A percentile compares a stretch with the other conserved stretches of the same genome.
These are phyloP conservation scores for Flaveria brownii DNA, from an alignment of 129 eudicot genomes.

Conservation along the genomic window DNA sequence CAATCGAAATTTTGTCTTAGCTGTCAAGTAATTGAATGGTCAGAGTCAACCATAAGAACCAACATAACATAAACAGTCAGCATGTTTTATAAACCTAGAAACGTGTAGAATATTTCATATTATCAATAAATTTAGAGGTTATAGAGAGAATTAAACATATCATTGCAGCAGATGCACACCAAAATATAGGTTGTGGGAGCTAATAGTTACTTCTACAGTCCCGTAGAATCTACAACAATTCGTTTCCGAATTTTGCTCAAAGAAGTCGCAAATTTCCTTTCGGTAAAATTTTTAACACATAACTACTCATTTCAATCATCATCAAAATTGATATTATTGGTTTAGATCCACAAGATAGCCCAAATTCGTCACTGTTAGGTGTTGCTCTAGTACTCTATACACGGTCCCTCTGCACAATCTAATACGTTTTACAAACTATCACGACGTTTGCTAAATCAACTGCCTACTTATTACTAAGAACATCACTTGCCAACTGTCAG, in stretches of 20 bases:
- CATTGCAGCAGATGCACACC: conserved; percentile 11
- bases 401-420: neutral
- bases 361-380: neutral
- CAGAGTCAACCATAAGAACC: conserved; percentile 39
- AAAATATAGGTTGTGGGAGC: neutral
- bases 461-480: neutral
- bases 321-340: neutral
- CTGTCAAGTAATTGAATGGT: conserved; percentile 29
- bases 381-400: conserved; percentile 18
- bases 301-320: conserved; percentile 2
- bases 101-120: conserved; percentile 9
- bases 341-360: conserved; percentile 14
- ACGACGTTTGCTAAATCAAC: neutral
- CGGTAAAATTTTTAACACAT: neutral
- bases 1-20: conserved; percentile 32
- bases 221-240: conserved; percentile 1
- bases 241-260: neutral
- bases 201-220: neutral
- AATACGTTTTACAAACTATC: neutral
- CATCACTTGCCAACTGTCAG: conserved; percentile 1
- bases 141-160: neutral
- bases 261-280: neutral
- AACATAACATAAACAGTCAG: conserved; percentile 22
- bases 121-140: neutral
- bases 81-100: conserved; percentile 3